Base-by-base conservation (phyloP, 768 basidiomycete species). In the Lentinula sp. region DNA sequence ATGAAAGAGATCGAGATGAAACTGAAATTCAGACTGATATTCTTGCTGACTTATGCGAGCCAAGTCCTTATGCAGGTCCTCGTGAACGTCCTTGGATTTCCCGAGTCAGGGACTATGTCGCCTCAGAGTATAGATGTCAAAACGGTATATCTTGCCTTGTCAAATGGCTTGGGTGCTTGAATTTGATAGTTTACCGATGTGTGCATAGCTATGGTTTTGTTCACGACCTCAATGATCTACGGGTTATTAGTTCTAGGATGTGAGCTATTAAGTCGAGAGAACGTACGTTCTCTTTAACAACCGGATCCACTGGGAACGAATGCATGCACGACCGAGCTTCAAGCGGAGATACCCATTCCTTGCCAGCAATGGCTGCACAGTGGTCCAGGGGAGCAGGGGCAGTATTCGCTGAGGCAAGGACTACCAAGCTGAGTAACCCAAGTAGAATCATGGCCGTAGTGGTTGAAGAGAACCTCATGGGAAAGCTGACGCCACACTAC, bases 131-230 rank as follows among this genome's bases (percentile, higher is more conserved):
- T 23, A 8, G 46, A 21, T 9, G 21, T 18, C 21, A 48, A 46
- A 48, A 48, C 7, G 9, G 9, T 18, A 45, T 48, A 48, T 18
- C 21, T 48, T 48, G 46, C 46, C 46, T 48, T 48, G 32, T 53
- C 67, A 66, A 83, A 86, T 5, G 84, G 84, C 21, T 70, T 66
- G 0, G 84, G 83, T 1, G 84, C 84, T 56, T 74, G 71, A 46
- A 82, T 75, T 69, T 85, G 79, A 61, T 85, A 86, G 71, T 84
- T 85, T 28, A 80, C 77, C 2, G 84, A 85, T 0, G 84, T 82
- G 66, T 86, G 85, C 66, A 87, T 85, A 13, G 80, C 77, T 8
- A 85, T 68, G 0, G 82, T 82, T 67, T 81, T 84, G 65, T 76
- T 84, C 48, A 84, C 73, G 8, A 83, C 82, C 62, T 86, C 80